Conservation (phyloP, 192 early-diverging fungal species). For the Pecoramyces ruminantium region DNA sequence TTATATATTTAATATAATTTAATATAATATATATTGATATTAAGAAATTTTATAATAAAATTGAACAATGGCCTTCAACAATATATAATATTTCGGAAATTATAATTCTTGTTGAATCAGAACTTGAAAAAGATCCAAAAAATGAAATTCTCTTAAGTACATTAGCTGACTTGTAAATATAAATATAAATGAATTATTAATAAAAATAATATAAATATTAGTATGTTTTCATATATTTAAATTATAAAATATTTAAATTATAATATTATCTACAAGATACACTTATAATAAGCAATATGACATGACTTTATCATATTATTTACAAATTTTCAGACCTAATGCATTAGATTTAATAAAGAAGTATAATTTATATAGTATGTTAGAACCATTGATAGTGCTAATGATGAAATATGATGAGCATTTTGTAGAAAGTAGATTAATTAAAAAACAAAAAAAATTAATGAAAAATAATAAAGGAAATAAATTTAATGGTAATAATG, state of each 20-base stretch:
- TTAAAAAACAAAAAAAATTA: constrained; percentile 3
- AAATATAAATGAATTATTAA: no score
- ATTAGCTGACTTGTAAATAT: constrained; percentile 55
- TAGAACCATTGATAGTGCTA: constrained; percentile 61
- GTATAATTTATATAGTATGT: constrained; percentile 63
- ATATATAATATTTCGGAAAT: constrained; percentile 63
- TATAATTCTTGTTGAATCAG: constrained; percentile 55
- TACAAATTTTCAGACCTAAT: constrained; percentile 48
- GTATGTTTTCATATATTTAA: no score
- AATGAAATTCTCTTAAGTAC: constrained; percentile 47
- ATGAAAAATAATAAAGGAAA: background rate
- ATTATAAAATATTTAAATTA: no score
- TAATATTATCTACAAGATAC: constrained; percentile 23
- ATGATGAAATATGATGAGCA: constrained; percentile 72
- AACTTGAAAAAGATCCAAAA: constrained; percentile 32
- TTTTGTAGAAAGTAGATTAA: constrained; percentile 18
- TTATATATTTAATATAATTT: no score
- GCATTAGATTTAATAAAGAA: constrained; percentile 58
- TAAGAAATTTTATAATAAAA: constrained; percentile 33
- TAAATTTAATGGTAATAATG: background rate
- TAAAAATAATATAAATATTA: no score
- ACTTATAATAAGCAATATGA: constrained; percentile 51
- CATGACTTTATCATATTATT: constrained; percentile 61
- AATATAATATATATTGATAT: constrained; percentile 6
- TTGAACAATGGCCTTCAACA: constrained; percentile 60